These are phyloP conservation scores for Orychophragmus violaceus DNA, from an alignment of 345 rosid genomes.

Conservation along the genomic window DNA sequence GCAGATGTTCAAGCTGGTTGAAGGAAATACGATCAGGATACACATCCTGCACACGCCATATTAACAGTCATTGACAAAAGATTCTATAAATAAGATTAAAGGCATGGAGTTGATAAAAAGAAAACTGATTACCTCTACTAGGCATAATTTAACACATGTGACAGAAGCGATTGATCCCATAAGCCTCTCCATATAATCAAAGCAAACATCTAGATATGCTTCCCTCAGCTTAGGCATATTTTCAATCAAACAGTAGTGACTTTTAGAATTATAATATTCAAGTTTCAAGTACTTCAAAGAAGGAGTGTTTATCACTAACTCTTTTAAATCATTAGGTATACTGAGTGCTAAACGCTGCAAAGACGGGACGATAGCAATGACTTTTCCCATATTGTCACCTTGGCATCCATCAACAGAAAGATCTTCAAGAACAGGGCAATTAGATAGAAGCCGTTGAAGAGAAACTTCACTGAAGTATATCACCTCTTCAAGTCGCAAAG, in stretches of 20 bases:
- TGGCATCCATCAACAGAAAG: too few relatives aligned
- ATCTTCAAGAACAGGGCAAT: not conserved
- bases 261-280: not conserved
- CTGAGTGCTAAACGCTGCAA: not conserved
- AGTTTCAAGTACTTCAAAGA: not conserved
- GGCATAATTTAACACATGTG: not conserved
- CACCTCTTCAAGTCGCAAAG: not conserved
- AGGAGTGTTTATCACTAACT: not conserved
- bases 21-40: too few relatives aligned
- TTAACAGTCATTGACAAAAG: not conserved
- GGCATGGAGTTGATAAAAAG: not conserved
- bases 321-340: not conserved
- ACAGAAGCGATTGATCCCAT: not conserved
- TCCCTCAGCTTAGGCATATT: not conserved
- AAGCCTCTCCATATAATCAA: not conserved
- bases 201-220: not conserved
- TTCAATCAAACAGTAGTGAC: not conserved
- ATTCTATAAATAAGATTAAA: not conserved
- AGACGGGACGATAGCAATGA: not conserved
- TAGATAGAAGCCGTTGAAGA: not conserved
- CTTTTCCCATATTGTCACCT: too few relatives aligned
- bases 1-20: not conserved
- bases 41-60: not conserved
- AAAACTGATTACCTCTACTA: not conserved
- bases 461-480: not conserved